phyloP scores from a whole-genome alignment of 202 grass and related monocot species.

The Digitaria exilis region DNA sequence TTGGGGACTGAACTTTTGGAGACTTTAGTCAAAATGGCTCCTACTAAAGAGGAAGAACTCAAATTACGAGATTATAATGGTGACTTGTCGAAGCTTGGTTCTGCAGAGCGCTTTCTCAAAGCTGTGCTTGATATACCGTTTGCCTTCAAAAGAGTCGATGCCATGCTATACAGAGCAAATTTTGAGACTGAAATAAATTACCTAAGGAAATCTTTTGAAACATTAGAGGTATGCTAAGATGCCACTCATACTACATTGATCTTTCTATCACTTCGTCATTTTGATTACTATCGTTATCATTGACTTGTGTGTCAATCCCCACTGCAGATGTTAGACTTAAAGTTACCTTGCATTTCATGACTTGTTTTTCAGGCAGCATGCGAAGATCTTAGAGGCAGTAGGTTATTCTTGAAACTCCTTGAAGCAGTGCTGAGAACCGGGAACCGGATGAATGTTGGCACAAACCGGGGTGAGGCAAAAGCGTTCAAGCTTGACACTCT shows the following conservation, averaged over 20 bases:
- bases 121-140: constrained; percentile 90
- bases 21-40: constrained; percentile 97
- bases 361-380: constrained; percentile 75
- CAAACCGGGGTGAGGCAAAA: constrained; percentile 84
- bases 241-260: constrained; percentile 9
- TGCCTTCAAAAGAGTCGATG: constrained; percentile 97
- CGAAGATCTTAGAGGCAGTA: constrained; percentile 88
- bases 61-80: constrained; percentile 80
- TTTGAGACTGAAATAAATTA: constrained; percentile 96
- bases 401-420: constrained; percentile 87
- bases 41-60: constrained; percentile 96
- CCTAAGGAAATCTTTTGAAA: constrained; percentile 89
- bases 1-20: constrained; percentile 93
- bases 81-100: constrained; percentile 78
- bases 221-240: constrained; percentile 64
- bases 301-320: background rate
- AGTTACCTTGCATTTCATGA: constrained; percentile 7
- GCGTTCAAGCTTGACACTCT: constrained; percentile 99
- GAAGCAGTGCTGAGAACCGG: constrained; percentile 93
- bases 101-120: constrained; percentile 89
- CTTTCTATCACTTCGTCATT: constrained; percentile 2
- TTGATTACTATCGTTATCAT: background rate
- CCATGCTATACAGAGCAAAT: constrained; percentile 96
- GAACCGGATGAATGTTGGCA: constrained; percentile 99
- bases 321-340: background rate